Conservation (phyloP, 2,329 filamentous ascomycete species). For the Fonsecaea nubica region DNA sequence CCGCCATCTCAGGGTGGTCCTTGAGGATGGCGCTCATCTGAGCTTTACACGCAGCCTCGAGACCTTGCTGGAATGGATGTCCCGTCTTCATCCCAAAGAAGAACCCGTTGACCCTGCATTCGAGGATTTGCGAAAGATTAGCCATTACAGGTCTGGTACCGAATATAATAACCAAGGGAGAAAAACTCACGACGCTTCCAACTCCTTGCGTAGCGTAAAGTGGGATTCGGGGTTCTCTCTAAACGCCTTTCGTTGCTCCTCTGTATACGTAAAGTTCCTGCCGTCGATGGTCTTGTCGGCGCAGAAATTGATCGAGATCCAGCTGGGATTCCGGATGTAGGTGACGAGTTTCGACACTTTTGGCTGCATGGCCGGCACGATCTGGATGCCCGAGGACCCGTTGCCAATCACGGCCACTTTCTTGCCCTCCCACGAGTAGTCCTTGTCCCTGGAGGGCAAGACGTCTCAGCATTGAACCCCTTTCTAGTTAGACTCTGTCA, state of each 20-base stretch:
- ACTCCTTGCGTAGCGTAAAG: conserved; percentile 45
- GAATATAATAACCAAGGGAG: conserved; percentile 10
- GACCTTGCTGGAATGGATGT: conserved; percentile 14
- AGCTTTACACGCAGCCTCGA: conserved; percentile 21
- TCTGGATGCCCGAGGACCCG: conserved; percentile 39
- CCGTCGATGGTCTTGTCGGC: conserved; percentile 27
- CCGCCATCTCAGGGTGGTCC: conserved; percentile 30
- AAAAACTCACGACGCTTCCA: conserved; percentile 38
- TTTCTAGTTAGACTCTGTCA: conserved; percentile 42
- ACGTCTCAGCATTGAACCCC: conserved; percentile 29
- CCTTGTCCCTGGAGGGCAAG: conserved; percentile 49
- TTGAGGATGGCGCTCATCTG: conserved; percentile 38
- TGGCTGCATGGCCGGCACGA: conserved; percentile 46
- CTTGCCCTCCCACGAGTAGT: conserved; percentile 53
- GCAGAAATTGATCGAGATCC: conserved; percentile 34
- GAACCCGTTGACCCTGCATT: conserved; percentile 28
- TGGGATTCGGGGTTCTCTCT: conserved; percentile 32
- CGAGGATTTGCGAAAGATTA: conserved; percentile 31
- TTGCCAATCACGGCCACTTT: conserved; percentile 41
- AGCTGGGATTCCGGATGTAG: conserved; percentile 28
- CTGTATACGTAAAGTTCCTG: conserved; percentile 32
- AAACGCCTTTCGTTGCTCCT: conserved; percentile 28
- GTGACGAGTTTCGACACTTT: conserved; percentile 42
- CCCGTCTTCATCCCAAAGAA: conserved; percentile 27
- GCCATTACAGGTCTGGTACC: conserved; percentile 38